A percentile compares a stretch with the other conserved stretches of the same genome.
Evolutionary conservation across 108 stramenopile genomes (phyloP).

Genomic region (Cyclotella sp.): DNA sequence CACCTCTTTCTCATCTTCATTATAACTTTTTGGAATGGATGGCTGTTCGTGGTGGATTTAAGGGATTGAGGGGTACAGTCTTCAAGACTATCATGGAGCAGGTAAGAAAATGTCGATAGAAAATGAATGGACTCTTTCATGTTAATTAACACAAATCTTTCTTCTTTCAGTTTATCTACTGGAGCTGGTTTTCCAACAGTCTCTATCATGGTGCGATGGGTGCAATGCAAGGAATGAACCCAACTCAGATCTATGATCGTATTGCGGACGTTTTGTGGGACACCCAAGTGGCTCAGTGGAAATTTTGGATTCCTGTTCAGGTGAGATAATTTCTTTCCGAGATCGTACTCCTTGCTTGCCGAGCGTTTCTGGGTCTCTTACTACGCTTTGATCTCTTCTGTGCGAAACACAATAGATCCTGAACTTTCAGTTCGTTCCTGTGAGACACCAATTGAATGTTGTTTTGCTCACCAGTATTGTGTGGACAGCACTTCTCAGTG

Average conservation of each 20-base stretch:
- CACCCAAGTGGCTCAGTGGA: conserved; percentile 59
- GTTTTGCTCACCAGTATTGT: conserved; percentile 76
- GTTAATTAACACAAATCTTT: background rate
- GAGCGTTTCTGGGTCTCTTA: background rate
- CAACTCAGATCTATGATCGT: conserved; percentile 59
- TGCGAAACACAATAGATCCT: conserved; percentile 49
- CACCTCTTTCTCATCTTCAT: conserved; percentile 73
- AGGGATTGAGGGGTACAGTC: conserved; percentile 62
- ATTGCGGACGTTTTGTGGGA: conserved; percentile 73
- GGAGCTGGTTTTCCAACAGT: conserved; percentile 80
- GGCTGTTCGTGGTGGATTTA: conserved; percentile 61
- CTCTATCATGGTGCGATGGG: conserved; percentile 86
- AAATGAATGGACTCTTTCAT: background rate
- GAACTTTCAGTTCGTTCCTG: conserved; percentile 79
- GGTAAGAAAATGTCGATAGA: conserved; percentile 30
- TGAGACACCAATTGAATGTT: conserved; percentile 83
- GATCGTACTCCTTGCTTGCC: background rate
- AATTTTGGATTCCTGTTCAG: conserved; percentile 37
- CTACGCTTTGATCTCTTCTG: background rate
- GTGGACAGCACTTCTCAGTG: conserved; percentile 81
- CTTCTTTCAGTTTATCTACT: conserved; percentile 73
- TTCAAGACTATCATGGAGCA: conserved; percentile 89
- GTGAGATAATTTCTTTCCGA: background rate
- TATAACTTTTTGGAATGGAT: conserved; percentile 86
- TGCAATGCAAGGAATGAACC: conserved; percentile 71